Percentiles rank a stretch among this genome's conserved stretches.
Evolutionary conservation across 2,329 filamentous ascomycete genomes (phyloP).

Genomic region (Aurifilum marmelostoma): DNA sequence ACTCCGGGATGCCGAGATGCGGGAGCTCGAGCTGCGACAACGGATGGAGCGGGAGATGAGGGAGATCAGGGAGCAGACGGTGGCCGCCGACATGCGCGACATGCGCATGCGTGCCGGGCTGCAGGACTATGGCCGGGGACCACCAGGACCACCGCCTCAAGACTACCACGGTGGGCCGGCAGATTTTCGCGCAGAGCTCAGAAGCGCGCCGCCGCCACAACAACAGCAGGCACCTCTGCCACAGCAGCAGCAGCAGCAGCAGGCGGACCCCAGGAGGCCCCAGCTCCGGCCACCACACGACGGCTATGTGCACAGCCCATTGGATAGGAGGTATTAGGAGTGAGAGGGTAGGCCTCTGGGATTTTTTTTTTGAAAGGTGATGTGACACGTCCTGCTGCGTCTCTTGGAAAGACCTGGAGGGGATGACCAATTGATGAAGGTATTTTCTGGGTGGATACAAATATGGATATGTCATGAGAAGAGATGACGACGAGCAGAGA

Average conservation of each 20-base stretch:
- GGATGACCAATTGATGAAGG: too few species aligned
- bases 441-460: too few species aligned
- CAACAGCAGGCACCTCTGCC: background rate
- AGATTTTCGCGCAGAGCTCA: conserved; percentile 26
- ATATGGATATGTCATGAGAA: too few species aligned
- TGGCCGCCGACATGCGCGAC: conserved; percentile 21
- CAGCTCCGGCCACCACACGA: conserved; percentile 28
- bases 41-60: conserved; percentile 12
- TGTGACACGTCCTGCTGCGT: too few species aligned
- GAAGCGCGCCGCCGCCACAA: conserved; percentile 16
- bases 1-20: background rate
- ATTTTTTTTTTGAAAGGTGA: too few species aligned
- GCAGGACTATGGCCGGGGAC: conserved; percentile 13
- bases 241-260: conserved; percentile 8
- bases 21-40: background rate
- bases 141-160: conserved; percentile 14
- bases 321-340: conserved; percentile 24
- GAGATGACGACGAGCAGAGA: too few species aligned
- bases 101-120: conserved; percentile 23
- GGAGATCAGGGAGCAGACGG: background rate
- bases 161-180: conserved; percentile 19
- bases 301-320: conserved; percentile 21
- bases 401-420: too few species aligned
- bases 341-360: too few species aligned
- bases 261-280: conserved; percentile 21